Evolutionary conservation across 2,329 filamentous ascomycete genomes (phyloP), one percentile per base, ranked within the genome.

Genomic region (Pseudogymnoascus sp.): DNA sequence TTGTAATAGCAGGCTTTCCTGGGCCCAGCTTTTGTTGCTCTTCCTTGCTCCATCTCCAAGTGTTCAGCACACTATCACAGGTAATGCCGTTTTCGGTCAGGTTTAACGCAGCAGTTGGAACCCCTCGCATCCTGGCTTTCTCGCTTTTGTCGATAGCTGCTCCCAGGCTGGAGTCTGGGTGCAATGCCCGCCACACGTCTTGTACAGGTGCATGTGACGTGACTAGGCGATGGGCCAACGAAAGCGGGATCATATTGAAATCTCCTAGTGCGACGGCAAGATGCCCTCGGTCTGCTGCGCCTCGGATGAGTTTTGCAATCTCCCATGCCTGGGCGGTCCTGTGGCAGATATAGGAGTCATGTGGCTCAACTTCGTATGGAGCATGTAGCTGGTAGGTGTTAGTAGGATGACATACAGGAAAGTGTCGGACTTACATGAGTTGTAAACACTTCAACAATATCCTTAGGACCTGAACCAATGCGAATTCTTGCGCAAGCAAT

Each of bases 231-330:
- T 97, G 91, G 33, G 90, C 88, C 66, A 96, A 84, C 26, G 91
- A 96, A 42, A 88, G 77, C 0, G 95, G 95, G n/a, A 91, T 80
- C 89, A 96, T 96, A 77, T 97, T 97, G 79, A 97, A 97, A 78
- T 97, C 95, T 26, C 95, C 95, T 62, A 96, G 79, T 5, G 88
- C 93, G 46, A 97, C 79, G 61, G 93, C 92, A 31, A 97, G 80
- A 73, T 93, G 90, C 6, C 92, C 91, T 13, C 88, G 82, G 68
- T 92, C 89, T 1, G 87, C 83, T 50, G 93, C 93, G 64, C 85
- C 89, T 59, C 90, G 87, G 78, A 97, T 88, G 50, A 96, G 81
- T 75, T 96, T 96, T 62, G 93, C 84, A 64, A 97, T 90, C 74
- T 97, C 90, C 95, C 95, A 99, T 60, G 92, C 89, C 77, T 99